Base-by-base conservation (phyloP, 2,329 filamentous ascomycete genomes). In the Xylaria sp. region DNA sequence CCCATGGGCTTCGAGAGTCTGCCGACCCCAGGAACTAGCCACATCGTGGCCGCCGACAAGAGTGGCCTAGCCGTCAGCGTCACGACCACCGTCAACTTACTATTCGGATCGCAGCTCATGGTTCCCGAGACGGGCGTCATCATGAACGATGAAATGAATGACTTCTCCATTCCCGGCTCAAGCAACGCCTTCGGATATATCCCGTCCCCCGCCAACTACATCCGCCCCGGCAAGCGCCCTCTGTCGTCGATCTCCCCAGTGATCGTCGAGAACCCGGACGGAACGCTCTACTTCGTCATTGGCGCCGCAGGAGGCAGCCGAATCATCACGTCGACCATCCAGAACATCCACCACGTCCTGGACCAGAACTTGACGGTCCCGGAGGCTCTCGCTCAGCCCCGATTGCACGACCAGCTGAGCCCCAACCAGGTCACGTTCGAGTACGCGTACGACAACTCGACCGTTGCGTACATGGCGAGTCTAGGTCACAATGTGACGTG, bases 321-420 rank as follows among this genome's bases (percentile, higher is more conserved):
- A 3, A 97, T 97, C 78, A 95, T 93, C 75, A 97, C 93, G 0
- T 83, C 92, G 0, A 95, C 91, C 0, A 85, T 94, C n/a, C 93
- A 96, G 79, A 91, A 90, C 64, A 82, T 94, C 3, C 89, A 93
- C 75, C 86, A 94, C 73, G 86, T 94, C 0, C 81, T 98, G 0
- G 93, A 97, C 72, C 85, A 87, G 42, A 80, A 80, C 3, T 81
- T 93, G 81, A 89, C 85, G 0, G 83, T 89, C 0, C 78, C 82
- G 0, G 83, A 92, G 57, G 91, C 93, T 0, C 80, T 97, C 0
- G 87, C 86, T 0, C 79, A 86, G 68, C 92, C 93, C 0, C 83
- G 94, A 0, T 78, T 97, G 27, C 94, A 98, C 75, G 93, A 97
- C 75, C 94, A 97, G 81, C 83, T 97, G 5, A 82, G 90, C 3